A percentile compares a stretch with the other conserved stretches of the same genome.
phyloP scores from a whole-genome alignment of 1,139 yeast genomes.

The Suhomyces bribrorum region DNA sequence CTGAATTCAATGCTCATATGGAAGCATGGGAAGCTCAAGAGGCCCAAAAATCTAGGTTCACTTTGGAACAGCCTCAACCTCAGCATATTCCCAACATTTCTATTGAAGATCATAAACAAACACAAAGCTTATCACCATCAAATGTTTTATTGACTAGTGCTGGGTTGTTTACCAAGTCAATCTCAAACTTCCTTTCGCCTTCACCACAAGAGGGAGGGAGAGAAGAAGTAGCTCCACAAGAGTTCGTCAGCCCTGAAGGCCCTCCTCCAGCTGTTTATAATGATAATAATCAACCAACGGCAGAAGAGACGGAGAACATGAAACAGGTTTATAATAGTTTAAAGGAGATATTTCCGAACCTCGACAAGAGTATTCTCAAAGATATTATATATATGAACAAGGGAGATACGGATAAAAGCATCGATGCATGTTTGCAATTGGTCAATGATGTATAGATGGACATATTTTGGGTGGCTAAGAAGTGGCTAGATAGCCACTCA shows the following conservation, averaged over 20 bases:
- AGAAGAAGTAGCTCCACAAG: constrained; percentile 6
- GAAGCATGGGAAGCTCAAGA: constrained; percentile 52
- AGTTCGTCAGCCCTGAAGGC: constrained; percentile 2
- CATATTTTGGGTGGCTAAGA: background rate
- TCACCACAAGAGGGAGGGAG: constrained; percentile 30
- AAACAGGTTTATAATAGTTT: constrained; percentile 45
- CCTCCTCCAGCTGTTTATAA: constrained; percentile 2
- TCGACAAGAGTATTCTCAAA: constrained; percentile 66
- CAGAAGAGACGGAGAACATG: constrained; percentile 13
- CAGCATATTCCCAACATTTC: constrained; percentile 12
- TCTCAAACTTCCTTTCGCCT: constrained; percentile 47
- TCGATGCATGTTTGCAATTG: constrained; percentile 59
- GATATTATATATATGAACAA: constrained; percentile 72
- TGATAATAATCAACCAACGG: constrained; percentile 1
- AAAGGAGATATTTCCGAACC: constrained; percentile 71
- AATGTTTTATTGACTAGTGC: constrained; percentile 55
- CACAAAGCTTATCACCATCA: constrained; percentile 46
- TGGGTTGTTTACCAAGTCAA: constrained; percentile 51
- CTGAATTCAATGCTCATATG: constrained; percentile 54
- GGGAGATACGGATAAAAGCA: constrained; percentile 71
- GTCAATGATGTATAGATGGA: constrained; percentile 18
- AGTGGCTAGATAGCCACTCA: no score
- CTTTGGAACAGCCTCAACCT: constrained; percentile 24
- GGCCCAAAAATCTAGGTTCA: constrained; percentile 17
- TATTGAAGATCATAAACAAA: background rate